Evolutionary conservation across 2,329 filamentous ascomycete genomes (phyloP).

Genomic region (Metarhizium brunneum): DNA sequence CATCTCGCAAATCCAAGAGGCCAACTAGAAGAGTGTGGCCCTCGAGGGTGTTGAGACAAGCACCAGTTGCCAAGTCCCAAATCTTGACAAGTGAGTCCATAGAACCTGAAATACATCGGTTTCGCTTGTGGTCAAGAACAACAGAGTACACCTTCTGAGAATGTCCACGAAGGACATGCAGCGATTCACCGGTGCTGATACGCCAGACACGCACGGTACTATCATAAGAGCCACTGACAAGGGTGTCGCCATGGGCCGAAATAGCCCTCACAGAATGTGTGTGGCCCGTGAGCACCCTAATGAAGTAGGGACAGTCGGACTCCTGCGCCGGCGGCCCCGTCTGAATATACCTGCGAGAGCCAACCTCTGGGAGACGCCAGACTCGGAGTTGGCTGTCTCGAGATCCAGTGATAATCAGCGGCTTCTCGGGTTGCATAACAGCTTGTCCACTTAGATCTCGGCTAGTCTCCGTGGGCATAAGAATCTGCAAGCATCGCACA

Average conservation of each 20-base stretch:
- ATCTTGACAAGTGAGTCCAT: constrained; percentile 99
- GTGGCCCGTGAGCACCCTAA: constrained; percentile 78
- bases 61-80: constrained; percentile 84
- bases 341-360: constrained; percentile 70
- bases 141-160: constrained; percentile 94
- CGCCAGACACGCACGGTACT: constrained; percentile 93
- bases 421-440: constrained; percentile 87
- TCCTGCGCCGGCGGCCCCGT: constrained; percentile 64
- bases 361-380: constrained; percentile 81
- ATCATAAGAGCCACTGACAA: constrained; percentile 97
- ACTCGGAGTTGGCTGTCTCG: constrained; percentile 89
- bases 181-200: constrained; percentile 84
- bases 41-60: constrained; percentile 80
- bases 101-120: constrained; percentile 92
- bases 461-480: constrained; percentile 76
- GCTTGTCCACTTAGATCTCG: constrained; percentile 60
- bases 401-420: constrained; percentile 93
- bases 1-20: constrained; percentile 78
- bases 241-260: constrained; percentile 83
- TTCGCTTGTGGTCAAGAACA: constrained; percentile 82
- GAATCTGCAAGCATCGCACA: constrained; percentile 87
- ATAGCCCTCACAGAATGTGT: constrained; percentile 93
- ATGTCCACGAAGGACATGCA: constrained; percentile 80
- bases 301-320: constrained; percentile 86
- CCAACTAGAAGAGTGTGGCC: constrained; percentile 90